Conservation (phyloP, 2,329 filamentous ascomycete species). For the Colletotrichum sp. region DNA sequence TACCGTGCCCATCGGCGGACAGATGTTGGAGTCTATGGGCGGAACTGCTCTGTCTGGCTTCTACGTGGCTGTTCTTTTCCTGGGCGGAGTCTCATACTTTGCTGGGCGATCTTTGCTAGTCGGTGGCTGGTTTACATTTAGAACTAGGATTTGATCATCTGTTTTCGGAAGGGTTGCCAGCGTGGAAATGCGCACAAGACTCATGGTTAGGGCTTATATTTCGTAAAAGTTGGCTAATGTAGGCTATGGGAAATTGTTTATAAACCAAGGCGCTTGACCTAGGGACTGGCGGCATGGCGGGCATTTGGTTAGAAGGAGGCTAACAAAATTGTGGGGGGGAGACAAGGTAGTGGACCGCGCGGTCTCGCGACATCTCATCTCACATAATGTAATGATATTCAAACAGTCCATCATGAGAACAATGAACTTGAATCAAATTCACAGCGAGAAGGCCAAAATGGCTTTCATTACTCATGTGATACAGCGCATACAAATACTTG, state of each 20-base stretch:
- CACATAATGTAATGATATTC: background rate
- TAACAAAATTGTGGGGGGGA: background rate
- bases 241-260: background rate
- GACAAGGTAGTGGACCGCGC: background rate
- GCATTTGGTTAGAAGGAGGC: background rate
- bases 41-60: conserved; percentile 49
- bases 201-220: background rate
- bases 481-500: background rate
- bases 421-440: background rate
- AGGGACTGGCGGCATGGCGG: background rate
- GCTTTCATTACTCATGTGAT: background rate
- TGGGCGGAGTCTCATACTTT: conserved; percentile 37
- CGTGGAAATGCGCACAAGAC: background rate
- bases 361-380: background rate
- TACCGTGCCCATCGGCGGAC: conserved; percentile 48
- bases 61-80: conserved; percentile 44
- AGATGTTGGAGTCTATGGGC: conserved; percentile 49
- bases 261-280: background rate
- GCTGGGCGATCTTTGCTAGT: conserved; percentile 25
- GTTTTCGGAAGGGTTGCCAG: background rate
- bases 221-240: background rate
- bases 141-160: conserved; percentile 3
- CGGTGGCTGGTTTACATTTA: background rate
- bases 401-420: background rate
- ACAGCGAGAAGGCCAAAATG: background rate